A percentile compares a stretch with the other conserved stretches of the same genome.
These are phyloP conservation scores for Leucocoprinus birnbaumii DNA, from an alignment of 768 basidiomycete species.

Conservation along the genomic window DNA sequence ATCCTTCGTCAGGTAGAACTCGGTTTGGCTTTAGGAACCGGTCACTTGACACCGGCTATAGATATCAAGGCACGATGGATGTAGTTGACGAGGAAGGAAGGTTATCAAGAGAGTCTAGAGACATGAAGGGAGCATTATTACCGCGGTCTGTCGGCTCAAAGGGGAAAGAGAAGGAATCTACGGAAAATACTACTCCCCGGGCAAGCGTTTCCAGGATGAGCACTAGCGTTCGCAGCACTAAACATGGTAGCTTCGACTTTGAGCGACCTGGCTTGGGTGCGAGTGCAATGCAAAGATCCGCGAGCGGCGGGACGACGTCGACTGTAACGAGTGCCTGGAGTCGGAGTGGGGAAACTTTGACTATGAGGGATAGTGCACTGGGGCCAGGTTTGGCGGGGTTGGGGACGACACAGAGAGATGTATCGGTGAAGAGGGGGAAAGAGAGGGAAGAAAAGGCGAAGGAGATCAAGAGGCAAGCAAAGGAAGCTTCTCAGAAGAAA, in stretches of 20 bases:
- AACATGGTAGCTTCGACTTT: constrained; percentile 77
- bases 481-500: constrained; percentile 7
- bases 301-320: constrained; percentile 34
- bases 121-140: not conserved
- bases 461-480: constrained; percentile 19
- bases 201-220: constrained; percentile 22
- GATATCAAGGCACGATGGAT: constrained; percentile 33
- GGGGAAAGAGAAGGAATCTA: constrained; percentile 22
- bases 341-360: constrained; percentile 17
- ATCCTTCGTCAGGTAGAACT: not conserved
- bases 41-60: constrained; percentile 34
- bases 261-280: constrained; percentile 58
- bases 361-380: constrained; percentile 30
- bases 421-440: constrained; percentile 35
- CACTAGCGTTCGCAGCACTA: constrained; percentile 38
- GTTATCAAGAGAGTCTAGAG: constrained; percentile 11
- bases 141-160: constrained; percentile 18
- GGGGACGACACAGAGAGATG: constrained; percentile 39
- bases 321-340: constrained; percentile 29
- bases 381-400: constrained; percentile 44
- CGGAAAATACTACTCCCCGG: constrained; percentile 17
- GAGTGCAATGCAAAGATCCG: constrained; percentile 40
- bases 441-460: constrained; percentile 33
- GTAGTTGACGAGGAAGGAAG: constrained; percentile 35
- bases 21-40: constrained; percentile 16